phyloP scores from a whole-genome alignment of 1,139 yeast genomes.

The Blastobotrys aristatus region DNA sequence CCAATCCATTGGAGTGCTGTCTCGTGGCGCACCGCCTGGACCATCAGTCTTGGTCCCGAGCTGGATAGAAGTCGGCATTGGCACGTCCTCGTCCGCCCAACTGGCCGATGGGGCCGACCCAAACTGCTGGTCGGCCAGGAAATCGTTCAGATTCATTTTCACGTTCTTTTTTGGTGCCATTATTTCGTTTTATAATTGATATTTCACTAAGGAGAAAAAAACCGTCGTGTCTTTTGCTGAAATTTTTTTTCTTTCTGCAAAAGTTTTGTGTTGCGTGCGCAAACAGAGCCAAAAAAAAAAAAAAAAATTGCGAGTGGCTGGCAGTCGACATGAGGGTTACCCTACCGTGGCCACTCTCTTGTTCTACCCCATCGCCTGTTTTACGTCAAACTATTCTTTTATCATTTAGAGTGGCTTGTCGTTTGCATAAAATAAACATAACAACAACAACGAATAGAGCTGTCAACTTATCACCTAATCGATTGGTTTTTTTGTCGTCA shows the following conservation, averaged over 20 bases:
- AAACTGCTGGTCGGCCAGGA: slow-evolving; percentile 35
- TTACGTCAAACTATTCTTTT: too few relatives aligned
- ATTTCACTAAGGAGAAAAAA: neutral
- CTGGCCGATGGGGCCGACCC: slow-evolving; percentile 23
- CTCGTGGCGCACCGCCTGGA: neutral
- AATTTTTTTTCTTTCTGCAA: neutral
- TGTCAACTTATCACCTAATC: too few relatives aligned
- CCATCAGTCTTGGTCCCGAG: neutral
- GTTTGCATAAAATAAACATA: too few relatives aligned
- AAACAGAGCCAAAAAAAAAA: neutral
- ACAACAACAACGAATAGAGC: too few relatives aligned
- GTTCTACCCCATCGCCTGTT: too few relatives aligned
- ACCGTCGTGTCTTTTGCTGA: neutral
- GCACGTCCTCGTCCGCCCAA: slow-evolving; percentile 31
- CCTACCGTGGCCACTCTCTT: too few relatives aligned
- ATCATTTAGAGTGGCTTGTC: too few relatives aligned
- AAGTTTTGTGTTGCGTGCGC: neutral
- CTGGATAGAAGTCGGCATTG: slow-evolving; percentile 16
- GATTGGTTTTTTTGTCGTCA: too few relatives aligned
- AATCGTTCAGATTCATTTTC: slow-evolving; percentile 53
- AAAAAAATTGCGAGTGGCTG: neutral
- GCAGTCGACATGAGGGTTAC: too few relatives aligned
- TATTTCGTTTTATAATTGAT: neutral
- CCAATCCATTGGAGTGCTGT: slow-evolving; percentile 15
- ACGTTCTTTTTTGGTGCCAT: slow-evolving; percentile 22